Base-by-base conservation (phyloP, 306 rosid species). In the Vicia faba region DNA sequence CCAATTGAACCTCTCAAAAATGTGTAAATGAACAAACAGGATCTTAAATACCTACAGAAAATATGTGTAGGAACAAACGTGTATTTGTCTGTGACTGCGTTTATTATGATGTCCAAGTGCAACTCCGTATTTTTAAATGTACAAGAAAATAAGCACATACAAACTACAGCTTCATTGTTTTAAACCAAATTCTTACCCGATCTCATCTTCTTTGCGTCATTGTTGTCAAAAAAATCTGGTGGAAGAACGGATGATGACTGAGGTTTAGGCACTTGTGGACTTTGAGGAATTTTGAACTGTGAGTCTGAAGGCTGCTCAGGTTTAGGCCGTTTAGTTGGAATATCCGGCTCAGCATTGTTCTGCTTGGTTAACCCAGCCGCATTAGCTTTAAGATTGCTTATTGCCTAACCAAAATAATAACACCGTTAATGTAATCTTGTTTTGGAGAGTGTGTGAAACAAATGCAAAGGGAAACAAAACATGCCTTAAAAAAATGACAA, bases 141-240 rank as follows among this genome's bases (percentile, higher is more conserved):
- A 60, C 36, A 72, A 40, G 41, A 62, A 16, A 72, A 45, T 61
- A 45, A 56, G 16, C 26, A 18, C 7, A 3, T 11, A 50, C 15
- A 56, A 3, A 61, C 50, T 19, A 64, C 15, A 68, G 1, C 70
- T 57, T 69, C 45, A 26, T 43, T 69, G 55, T 62, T 77, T 39
- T 36, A 51, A 59, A 65, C 59, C 20, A 64, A 79, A 72, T 48
- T 20, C 79, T 63, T 70, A 93, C 97, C 91, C 1, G 75, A 70
- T 77, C 51, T 86, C 66, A 35, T 68, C 72, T 73, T 80, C 70
- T 80, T 73, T 18, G 77, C 61, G 51, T 77, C 86, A 70, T 70
- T 79, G 69, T 79, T 69, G 59, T 90, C 92, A 26, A 87, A 90
- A 81, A 93, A 93, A 68, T 86, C 77, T 2, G 96, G 83, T 66